phyloP scores from a whole-genome alignment of 2,329 filamentous ascomycete species.

The Nemania bipapillata region DNA sequence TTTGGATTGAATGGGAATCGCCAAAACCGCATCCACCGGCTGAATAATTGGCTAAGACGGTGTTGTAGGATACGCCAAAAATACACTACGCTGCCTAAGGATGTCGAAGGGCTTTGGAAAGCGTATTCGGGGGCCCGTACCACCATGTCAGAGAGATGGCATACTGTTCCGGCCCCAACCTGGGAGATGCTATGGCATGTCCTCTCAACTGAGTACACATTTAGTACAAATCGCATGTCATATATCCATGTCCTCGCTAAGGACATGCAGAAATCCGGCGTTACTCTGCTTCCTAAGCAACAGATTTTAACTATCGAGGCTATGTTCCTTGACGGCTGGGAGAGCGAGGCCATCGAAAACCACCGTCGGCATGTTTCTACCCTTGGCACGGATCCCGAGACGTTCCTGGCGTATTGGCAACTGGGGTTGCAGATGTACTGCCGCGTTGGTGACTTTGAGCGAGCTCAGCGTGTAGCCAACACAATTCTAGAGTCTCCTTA shows the following conservation, averaged over 20 bases:
- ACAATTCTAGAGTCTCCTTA: constrained; percentile 61
- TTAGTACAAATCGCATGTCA: constrained; percentile 66
- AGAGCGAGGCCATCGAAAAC: constrained; percentile 68
- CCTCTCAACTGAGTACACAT: constrained; percentile 62
- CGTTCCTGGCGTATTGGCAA: constrained; percentile 68
- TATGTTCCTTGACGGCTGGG: constrained; percentile 70
- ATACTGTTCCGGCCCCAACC: constrained; percentile 67
- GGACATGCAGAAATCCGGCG: constrained; percentile 71
- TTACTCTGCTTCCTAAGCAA: constrained; percentile 66
- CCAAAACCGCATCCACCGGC: constrained; percentile 37
- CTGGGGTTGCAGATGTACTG: constrained; percentile 74
- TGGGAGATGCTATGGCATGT: constrained; percentile 75
- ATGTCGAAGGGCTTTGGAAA: constrained; percentile 56
- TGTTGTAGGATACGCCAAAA: constrained; percentile 36
- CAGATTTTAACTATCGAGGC: constrained; percentile 75
- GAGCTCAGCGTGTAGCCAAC: constrained; percentile 67
- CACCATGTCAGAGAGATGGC: constrained; percentile 59
- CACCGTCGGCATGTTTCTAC: constrained; percentile 69
- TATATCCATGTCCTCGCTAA: constrained; percentile 71
- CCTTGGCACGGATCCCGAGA: constrained; percentile 61
- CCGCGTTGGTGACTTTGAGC: constrained; percentile 65
- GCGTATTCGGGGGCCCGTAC: constrained; percentile 61
- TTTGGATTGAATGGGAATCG: constrained; percentile 25
- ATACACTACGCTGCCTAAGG: constrained; percentile 34
- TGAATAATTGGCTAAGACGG: constrained; percentile 48